A percentile compares a stretch with the other conserved stretches of the same genome.
These are phyloP conservation scores for Oldenlandia corymbosa DNA, from an alignment of 257 asterid genomes.

Conservation along the genomic window DNA sequence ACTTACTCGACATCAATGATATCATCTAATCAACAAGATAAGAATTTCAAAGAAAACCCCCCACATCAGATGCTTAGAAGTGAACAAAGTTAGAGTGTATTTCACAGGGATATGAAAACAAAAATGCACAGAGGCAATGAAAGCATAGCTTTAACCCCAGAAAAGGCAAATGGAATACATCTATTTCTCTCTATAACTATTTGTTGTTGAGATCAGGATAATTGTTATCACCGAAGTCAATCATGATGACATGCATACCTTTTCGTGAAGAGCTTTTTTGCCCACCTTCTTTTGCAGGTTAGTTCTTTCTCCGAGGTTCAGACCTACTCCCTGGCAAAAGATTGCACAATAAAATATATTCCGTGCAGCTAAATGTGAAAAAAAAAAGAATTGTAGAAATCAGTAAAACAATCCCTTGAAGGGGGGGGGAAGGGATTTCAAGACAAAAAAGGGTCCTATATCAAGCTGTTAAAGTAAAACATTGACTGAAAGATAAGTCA, in stretches of 20 bases:
- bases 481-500: not conserved
- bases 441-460: not conserved
- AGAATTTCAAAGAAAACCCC: too few species aligned
- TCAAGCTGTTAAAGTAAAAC: conserved; percentile 3
- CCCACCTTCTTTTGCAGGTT: conserved; percentile 12
- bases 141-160: too few species aligned
- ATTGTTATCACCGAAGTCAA: not conserved
- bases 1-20: too few species aligned
- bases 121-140: too few species aligned
- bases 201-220: not conserved
- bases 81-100: too few species aligned
- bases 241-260: conserved; percentile 3
- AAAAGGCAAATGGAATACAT: too few species aligned
- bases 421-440: too few species aligned
- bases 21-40: too few species aligned
- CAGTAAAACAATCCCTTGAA: too few species aligned
- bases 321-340: conserved; percentile 30
- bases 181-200: too few species aligned
- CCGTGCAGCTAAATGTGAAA: not conserved
- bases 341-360: not conserved
- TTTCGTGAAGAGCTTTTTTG: not conserved
- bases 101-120: too few species aligned
- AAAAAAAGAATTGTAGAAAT: not conserved
- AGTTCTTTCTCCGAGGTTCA: conserved; percentile 29
- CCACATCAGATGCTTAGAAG: too few species aligned